These are phyloP conservation scores for Colletotrichum lindemuthianum DNA, from an alignment of 2,329 filamentous ascomycete genomes.

Conservation along the genomic window DNA sequence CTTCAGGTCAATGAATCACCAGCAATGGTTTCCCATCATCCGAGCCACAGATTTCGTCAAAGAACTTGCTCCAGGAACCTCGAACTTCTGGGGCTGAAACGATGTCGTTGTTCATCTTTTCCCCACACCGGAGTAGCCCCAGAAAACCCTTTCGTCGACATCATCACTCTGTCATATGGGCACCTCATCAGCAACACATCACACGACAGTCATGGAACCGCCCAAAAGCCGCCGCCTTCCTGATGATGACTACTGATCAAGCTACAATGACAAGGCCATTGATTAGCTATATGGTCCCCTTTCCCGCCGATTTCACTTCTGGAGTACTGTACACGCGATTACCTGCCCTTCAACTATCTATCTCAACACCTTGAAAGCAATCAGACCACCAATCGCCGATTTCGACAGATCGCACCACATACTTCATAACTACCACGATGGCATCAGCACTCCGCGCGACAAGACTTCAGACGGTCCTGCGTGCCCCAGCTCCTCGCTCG, in stretches of 20 bases:
- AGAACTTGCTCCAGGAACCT: too few species aligned
- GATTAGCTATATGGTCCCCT: not conserved
- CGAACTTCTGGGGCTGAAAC: not conserved
- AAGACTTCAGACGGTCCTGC: slow-evolving; percentile 1
- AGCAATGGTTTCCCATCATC: too few species aligned
- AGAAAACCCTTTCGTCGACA: slow-evolving; percentile 3
- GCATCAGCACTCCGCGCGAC: slow-evolving; percentile 9
- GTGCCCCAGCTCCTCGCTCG: not conserved
- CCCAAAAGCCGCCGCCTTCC: not conserved
- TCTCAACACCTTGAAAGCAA: too few species aligned
- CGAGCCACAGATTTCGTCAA: too few species aligned
- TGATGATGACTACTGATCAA: not conserved
- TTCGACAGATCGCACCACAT: too few species aligned
- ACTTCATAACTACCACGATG: too few species aligned
- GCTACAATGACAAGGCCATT: not conserved
- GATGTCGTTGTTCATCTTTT: not conserved
- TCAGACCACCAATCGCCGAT: too few species aligned
- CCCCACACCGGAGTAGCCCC: not conserved
- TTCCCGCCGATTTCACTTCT: not conserved
- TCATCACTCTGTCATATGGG: slow-evolving; percentile 22
- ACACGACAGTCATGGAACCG: not conserved
- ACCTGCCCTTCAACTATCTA: too few species aligned
- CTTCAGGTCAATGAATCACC: too few species aligned
- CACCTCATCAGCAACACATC: slow-evolving; percentile 7
- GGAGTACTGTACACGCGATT: too few species aligned